Evolutionary conservation across 345 rosid genomes (phyloP).

Genomic region (Lepidium africanum): DNA sequence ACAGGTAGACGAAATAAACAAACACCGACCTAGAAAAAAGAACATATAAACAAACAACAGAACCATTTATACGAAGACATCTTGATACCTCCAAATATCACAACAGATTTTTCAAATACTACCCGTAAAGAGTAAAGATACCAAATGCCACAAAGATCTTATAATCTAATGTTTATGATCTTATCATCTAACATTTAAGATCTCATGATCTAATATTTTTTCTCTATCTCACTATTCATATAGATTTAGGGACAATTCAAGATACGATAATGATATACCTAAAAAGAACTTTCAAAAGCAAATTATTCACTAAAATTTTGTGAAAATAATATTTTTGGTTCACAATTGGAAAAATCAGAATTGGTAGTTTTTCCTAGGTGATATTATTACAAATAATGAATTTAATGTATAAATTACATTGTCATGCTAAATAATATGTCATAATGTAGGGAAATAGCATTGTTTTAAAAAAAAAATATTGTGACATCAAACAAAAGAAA

Average conservation of each 20-base stretch:
- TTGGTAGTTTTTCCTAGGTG: background rate
- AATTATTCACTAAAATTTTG: background rate
- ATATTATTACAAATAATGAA: background rate
- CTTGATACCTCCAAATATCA: background rate
- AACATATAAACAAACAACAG: slow-evolving; percentile 7
- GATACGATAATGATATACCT: background rate
- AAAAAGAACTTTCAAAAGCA: background rate
- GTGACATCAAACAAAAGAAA: too few relatives aligned
- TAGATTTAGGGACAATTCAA: background rate
- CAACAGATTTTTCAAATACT: background rate
- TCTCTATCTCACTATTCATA: background rate
- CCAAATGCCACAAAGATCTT: background rate
- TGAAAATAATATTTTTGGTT: background rate
- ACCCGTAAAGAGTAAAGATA: slow-evolving; percentile 3
- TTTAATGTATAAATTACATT: background rate
- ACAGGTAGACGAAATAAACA: slow-evolving; percentile 7
- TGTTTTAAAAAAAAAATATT: too few relatives aligned
- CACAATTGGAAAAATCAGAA: background rate
- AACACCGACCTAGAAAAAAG: slow-evolving; percentile 7
- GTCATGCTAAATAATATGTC: background rate
- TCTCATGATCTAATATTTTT: background rate
- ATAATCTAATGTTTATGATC: background rate
- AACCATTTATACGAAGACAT: slow-evolving; percentile 17
- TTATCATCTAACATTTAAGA: background rate
- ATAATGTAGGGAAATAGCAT: too few relatives aligned